Evolutionary conservation across 2,329 filamentous ascomycete genomes (phyloP), one percentile per base, ranked within the genome.

Genomic region (Pseudogymnoascus sp.): DNA sequence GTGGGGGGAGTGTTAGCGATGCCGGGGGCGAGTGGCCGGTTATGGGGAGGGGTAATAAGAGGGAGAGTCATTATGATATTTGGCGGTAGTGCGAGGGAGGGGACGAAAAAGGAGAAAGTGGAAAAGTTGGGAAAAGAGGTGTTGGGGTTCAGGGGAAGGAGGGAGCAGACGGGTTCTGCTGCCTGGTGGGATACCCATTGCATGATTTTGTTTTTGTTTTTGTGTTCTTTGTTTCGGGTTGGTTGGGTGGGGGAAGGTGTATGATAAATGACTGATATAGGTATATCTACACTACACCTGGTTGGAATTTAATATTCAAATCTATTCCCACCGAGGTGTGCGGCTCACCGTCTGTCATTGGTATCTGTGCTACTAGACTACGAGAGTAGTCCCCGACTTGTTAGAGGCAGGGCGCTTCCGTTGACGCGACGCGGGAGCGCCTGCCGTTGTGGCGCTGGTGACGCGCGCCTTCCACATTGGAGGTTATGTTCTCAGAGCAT

Each of bases 11-110:
- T 7, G 47, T 28, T 22, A 54, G 30, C n/a, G 47, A 54, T 28
- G 47, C 22, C 0, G 47, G 22, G 2, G 57, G 32, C 6, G 30
- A 35, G 34, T 39, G 57, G 35, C 57, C 57, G 14, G 35, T 25
- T 39, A 58, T 22, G 20, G 32, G 20, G 34, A 35, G 25, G 20
- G 57, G 57, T 11, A 39, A 58, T 9, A 62, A 62, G 61, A 64
- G 67, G 30, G 65, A 62, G 8, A 70, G 66, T 50, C 62, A 65
- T 54, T 68, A 67, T 65, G 68, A 71, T 62, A 69, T 71, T 61
- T 71, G 68, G 68, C 62, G 67, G 16, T 68, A 60, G 14, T 16
- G 35, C 12, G 14, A 4, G 47, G 20, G 8, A 5, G 18, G 37
- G 37, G 35, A 8, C 3, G 6, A 16, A 38, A 22, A 22, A 22